Evolutionary conservation across 75 land plant species (phyloP).

Genomic region (Pinus albicaulis): DNA sequence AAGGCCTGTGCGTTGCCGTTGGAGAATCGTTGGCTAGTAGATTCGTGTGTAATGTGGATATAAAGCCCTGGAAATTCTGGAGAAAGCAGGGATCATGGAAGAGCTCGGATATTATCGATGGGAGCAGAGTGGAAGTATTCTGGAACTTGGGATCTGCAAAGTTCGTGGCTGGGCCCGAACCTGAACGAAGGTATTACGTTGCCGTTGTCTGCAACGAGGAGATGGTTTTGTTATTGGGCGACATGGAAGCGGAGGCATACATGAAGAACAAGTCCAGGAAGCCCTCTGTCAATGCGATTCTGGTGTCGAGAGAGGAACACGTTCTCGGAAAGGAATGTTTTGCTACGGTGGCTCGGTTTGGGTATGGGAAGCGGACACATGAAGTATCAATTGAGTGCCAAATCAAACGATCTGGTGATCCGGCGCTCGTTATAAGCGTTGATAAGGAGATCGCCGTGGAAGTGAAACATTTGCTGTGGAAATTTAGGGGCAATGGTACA

Average conservation of each 20-base stretch:
- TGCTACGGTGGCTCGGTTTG: slow-evolving; percentile 71
- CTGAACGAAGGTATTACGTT: slow-evolving; percentile 68
- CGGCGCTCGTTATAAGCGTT: slow-evolving; percentile 33
- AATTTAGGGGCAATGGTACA: slow-evolving; percentile 31
- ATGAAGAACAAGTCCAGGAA: slow-evolving; percentile 49
- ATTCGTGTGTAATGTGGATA: neutral
- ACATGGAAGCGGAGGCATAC: slow-evolving; percentile 67
- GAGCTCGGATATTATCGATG: slow-evolving; percentile 15
- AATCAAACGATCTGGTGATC: slow-evolving; percentile 18
- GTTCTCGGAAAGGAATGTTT: slow-evolving; percentile 77
- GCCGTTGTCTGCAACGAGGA: slow-evolving; percentile 60
- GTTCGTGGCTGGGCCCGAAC: slow-evolving; percentile 62
- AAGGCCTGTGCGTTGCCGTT: neutral
- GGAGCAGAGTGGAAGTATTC: slow-evolving; percentile 33
- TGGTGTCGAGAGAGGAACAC: slow-evolving; percentile 72
- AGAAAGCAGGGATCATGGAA: no score
- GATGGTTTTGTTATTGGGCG: slow-evolving; percentile 73
- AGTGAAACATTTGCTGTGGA: slow-evolving; percentile 23
- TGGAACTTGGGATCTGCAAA: no score
- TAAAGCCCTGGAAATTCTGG: no score
- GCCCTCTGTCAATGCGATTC: slow-evolving; percentile 35
- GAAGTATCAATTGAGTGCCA: slow-evolving; percentile 20
- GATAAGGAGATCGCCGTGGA: slow-evolving; percentile 46
- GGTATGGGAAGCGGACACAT: slow-evolving; percentile 59
- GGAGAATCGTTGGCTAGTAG: slow-evolving; percentile 6